phyloP scores from a whole-genome alignment of 2,329 filamentous ascomycete species.

The Emericellopsis atlantica region DNA sequence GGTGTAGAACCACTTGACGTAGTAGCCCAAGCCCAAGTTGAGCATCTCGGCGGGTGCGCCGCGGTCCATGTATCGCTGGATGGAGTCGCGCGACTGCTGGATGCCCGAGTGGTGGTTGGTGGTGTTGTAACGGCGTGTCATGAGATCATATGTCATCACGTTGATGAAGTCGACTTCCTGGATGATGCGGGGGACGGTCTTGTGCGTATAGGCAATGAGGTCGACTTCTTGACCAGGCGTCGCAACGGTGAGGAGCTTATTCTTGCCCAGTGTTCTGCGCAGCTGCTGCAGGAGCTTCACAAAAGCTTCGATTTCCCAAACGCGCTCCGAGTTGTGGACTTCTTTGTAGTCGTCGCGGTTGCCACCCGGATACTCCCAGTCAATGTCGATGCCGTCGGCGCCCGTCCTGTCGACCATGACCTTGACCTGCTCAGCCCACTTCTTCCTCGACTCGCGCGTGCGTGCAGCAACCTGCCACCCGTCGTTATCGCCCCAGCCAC shows the following conservation, averaged over 20 bases:
- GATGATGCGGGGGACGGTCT: slow-evolving; percentile 45
- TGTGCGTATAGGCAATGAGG: slow-evolving; percentile 52
- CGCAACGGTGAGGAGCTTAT: slow-evolving; percentile 54
- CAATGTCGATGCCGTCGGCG: slow-evolving; percentile 53
- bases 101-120: slow-evolving; percentile 58
- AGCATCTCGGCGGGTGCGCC: slow-evolving; percentile 38
- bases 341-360: slow-evolving; percentile 60
- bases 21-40: slow-evolving; percentile 55
- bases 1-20: slow-evolving; percentile 50
- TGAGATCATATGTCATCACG: slow-evolving; percentile 56
- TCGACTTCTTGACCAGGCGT: slow-evolving; percentile 52
- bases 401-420: slow-evolving; percentile 47
- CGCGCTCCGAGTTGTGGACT: slow-evolving; percentile 45
- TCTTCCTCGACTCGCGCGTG: slow-evolving; percentile 25
- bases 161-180: slow-evolving; percentile 54
- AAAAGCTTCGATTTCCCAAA: slow-evolving; percentile 50
- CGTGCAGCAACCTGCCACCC: slow-evolving; percentile 42
- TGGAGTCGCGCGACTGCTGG: slow-evolving; percentile 33
- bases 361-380: slow-evolving; percentile 55
- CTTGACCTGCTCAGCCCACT: slow-evolving; percentile 52
- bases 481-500: slow-evolving; percentile 59
- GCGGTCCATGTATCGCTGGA: slow-evolving; percentile 46
- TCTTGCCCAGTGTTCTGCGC: slow-evolving; percentile 39
- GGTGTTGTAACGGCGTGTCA: slow-evolving; percentile 53
- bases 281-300: slow-evolving; percentile 47